These are phyloP conservation scores for Oryza meyeriana DNA, from an alignment of 176 grass and related monocot genomes.

Conservation along the genomic window DNA sequence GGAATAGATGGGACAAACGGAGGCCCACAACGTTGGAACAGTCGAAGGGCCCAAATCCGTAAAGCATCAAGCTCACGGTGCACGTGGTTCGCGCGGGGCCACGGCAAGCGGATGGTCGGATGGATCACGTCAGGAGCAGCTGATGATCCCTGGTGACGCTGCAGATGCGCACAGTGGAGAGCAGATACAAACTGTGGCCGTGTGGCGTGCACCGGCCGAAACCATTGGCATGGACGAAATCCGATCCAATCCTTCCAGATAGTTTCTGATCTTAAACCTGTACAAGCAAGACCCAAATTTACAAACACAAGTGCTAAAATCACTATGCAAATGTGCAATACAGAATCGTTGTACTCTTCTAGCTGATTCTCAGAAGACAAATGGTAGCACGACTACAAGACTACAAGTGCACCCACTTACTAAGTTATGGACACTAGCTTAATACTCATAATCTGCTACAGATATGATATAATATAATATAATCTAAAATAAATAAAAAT, in stretches of 20 bases:
- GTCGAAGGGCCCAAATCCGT: background rate
- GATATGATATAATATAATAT: too few relatives aligned
- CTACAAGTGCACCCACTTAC: too few relatives aligned
- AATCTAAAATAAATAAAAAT: too few relatives aligned
- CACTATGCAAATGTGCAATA: background rate
- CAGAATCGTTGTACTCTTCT: too few relatives aligned
- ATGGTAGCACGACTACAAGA: background rate
- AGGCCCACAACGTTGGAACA: background rate
- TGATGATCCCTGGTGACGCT: background rate
- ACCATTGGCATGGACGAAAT: background rate
- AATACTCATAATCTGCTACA: too few relatives aligned
- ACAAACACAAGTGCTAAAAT: background rate
- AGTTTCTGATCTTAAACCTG: too few relatives aligned
- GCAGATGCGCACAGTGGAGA: background rate
- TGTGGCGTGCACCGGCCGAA: background rate
- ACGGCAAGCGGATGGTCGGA: background rate
- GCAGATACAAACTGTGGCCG: background rate
- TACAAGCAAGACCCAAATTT: too few relatives aligned
- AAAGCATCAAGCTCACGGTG: background rate
- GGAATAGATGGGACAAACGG: background rate
- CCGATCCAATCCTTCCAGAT: background rate
- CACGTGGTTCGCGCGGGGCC: background rate
- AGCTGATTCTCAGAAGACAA: background rate
- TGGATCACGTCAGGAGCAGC: background rate
- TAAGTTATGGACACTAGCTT: too few relatives aligned